These are phyloP conservation scores for Castanopsis chinensis DNA, from an alignment of 306 rosid species.

Conservation along the genomic window DNA sequence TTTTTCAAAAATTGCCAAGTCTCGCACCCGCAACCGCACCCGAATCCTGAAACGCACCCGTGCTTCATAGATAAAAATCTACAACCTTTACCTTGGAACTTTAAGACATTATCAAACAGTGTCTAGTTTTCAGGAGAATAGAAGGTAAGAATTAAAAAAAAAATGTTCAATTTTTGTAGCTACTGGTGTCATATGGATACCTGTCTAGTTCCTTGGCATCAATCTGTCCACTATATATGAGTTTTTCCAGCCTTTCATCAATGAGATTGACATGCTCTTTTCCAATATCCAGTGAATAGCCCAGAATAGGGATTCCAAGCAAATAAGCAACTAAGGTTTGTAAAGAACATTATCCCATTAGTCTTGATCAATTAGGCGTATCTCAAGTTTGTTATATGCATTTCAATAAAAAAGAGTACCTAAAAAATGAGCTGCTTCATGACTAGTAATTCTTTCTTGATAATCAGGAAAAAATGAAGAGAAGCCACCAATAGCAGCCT, in stretches of 20 bases:
- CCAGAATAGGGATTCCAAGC: constrained; percentile 83
- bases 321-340: constrained; percentile 58
- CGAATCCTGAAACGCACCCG: too few species aligned
- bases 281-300: constrained; percentile 87
- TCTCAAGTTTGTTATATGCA: constrained; percentile 7
- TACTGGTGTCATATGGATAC: constrained; percentile 24
- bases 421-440: constrained; percentile 95
- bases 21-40: too few species aligned
- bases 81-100: neutral
- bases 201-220: constrained; percentile 84
- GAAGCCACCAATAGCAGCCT: constrained; percentile 85
- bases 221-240: constrained; percentile 86
- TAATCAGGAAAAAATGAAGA: constrained; percentile 89
- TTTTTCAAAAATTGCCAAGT: too few species aligned
- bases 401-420: constrained; percentile 34
- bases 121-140: neutral
- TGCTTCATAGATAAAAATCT: neutral
- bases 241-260: constrained; percentile 78
- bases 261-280: constrained; percentile 95
- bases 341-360: neutral
- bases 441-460: constrained; percentile 85
- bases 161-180: neutral
- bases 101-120: neutral
- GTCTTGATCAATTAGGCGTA: neutral
- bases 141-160: neutral